These are phyloP conservation scores for Amphirosellinia nigrospora DNA, from an alignment of 495 filamentous ascomycete species.

Conservation along the genomic window DNA sequence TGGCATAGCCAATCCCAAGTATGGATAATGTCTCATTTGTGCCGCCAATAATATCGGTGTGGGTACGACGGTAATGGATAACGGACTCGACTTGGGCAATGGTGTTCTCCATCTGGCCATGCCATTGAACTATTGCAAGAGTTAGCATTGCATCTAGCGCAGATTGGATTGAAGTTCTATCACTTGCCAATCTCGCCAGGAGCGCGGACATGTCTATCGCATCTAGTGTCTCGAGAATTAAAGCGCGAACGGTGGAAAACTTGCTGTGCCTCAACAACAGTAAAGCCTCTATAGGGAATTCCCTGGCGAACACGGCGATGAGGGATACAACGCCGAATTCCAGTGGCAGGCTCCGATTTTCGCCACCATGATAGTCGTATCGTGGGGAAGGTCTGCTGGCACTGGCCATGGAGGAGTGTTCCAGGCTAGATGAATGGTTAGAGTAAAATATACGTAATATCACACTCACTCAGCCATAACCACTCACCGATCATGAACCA, in stretches of 20 bases:
- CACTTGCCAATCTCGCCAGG: neutral
- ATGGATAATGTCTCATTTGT: neutral
- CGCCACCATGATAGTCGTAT: neutral
- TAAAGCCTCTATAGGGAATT: neutral
- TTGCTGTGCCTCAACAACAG: neutral
- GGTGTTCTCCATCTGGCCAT: no score
- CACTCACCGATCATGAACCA: neutral
- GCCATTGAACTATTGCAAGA: no score
- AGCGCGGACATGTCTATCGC: neutral
- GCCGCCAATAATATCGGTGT: no score
- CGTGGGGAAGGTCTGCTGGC: no score
- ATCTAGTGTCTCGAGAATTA: neutral
- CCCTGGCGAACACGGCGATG: neutral
- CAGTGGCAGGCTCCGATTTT: no score
- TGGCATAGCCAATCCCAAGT: neutral
- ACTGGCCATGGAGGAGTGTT: neutral
- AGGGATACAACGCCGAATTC: neutral
- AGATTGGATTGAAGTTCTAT: neutral
- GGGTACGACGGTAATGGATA: neutral
- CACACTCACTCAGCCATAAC: neutral
- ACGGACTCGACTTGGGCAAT: no score
- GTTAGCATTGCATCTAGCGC: neutral
- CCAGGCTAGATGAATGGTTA: neutral
- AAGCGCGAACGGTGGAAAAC: no score
- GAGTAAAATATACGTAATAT: neutral